Conservation (phyloP, 2,329 filamentous ascomycete species). For the Penicillium sp. region DNA sequence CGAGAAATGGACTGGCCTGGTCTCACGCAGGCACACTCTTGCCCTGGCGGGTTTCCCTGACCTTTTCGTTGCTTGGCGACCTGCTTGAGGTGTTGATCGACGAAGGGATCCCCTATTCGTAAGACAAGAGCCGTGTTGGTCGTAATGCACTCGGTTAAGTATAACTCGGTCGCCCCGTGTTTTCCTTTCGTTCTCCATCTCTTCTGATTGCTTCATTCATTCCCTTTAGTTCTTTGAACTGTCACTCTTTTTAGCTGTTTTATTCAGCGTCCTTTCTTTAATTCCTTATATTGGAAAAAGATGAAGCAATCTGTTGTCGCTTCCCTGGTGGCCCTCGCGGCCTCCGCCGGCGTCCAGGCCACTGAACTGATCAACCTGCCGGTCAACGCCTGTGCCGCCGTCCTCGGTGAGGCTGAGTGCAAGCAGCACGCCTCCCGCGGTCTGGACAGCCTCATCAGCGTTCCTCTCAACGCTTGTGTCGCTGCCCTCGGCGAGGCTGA, state of each 20-base stretch:
- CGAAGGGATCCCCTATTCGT: constrained; percentile 11
- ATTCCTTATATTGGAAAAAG: constrained; percentile 9
- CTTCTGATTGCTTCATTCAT: constrained; percentile 19
- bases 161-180: constrained; percentile 1
- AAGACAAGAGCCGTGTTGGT: not conserved
- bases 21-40: constrained; percentile 4
- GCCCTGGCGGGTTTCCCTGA: not conserved
- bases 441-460: not conserved
- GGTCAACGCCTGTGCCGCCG: constrained; percentile 24
- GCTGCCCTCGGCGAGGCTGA: not conserved
- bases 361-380: constrained; percentile 24
- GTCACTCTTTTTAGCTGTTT: constrained; percentile 28
- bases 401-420: constrained; percentile 25
- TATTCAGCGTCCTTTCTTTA: constrained; percentile 29
- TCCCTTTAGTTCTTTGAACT: constrained; percentile 12
- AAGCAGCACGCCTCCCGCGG: not conserved
- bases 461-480: not conserved
- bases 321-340: constrained; percentile 26
- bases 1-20: constrained; percentile 13
- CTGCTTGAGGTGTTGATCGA: constrained; percentile 13
- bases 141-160: not conserved
- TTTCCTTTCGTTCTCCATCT: not conserved
- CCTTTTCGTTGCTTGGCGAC: constrained; percentile 2
- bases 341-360: constrained; percentile 17
- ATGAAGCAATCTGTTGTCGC: constrained; percentile 27